These are phyloP conservation scores for Leccinum subtestaceum DNA, from an alignment of 768 basidiomycete genomes.

Conservation along the genomic window DNA sequence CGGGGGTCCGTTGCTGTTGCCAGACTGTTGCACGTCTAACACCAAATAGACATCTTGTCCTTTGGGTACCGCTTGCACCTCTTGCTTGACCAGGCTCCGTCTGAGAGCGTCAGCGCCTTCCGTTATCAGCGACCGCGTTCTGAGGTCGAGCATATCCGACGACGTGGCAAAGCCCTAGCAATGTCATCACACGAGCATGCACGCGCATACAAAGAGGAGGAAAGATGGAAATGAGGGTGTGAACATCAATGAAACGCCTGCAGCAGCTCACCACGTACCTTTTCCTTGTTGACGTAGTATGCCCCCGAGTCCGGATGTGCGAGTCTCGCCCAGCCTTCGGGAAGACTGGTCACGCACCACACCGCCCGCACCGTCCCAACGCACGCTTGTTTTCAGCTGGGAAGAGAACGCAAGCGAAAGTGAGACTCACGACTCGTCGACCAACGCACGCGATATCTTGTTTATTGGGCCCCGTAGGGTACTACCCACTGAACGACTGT, in stretches of 20 bases:
- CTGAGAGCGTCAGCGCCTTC: slow-evolving; percentile 13
- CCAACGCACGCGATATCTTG: background rate
- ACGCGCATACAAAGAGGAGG: background rate
- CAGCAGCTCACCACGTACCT: slow-evolving; percentile 18
- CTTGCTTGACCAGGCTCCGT: slow-evolving; percentile 4
- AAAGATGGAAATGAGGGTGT: background rate
- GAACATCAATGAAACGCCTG: too few relatives aligned
- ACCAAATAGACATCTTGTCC: slow-evolving; percentile 16
- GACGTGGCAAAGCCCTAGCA: slow-evolving; percentile 13
- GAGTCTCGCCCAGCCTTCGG: slow-evolving; percentile 28
- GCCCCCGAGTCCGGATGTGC: slow-evolving; percentile 33
- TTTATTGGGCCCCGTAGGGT: background rate
- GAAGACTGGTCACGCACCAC: slow-evolving; percentile 3
- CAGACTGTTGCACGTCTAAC: slow-evolving; percentile 10
- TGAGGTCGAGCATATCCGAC: slow-evolving; percentile 10
- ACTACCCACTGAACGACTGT: background rate
- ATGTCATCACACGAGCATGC: background rate
- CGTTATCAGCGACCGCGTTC: slow-evolving; percentile 6
- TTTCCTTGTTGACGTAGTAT: slow-evolving; percentile 33
- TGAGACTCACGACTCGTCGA: slow-evolving; percentile 10
- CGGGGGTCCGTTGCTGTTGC: background rate
- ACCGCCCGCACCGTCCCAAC: background rate
- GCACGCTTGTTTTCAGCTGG: background rate
- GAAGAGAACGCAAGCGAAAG: background rate
- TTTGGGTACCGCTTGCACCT: slow-evolving; percentile 2